Base-by-base conservation (phyloP, 306 rosid genomes). In the Corylus heterophylla region DNA sequence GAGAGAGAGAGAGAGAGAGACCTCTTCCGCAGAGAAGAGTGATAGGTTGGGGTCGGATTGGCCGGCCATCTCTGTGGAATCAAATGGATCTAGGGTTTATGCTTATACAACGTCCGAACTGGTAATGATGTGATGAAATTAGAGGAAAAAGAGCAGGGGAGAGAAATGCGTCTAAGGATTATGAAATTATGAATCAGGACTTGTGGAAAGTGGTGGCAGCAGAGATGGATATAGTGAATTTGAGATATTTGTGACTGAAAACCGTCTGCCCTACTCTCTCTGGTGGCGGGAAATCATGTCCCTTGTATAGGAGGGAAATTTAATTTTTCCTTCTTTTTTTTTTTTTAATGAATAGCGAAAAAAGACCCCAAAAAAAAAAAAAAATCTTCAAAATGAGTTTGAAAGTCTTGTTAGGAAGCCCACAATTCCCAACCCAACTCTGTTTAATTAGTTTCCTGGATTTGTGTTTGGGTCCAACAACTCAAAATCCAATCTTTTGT, bases 1-100 rank as follows among this genome's bases (percentile, higher is more conserved):
- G 71, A 56, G 69, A 74, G 49, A 55, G 62, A 55, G 27, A 27
- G 3, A 29, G 69, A 63, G 42, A 37, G 18, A 20, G n/a, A 86
- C 89, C 89, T 86, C 89, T 71, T 86, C 89, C 0, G 87, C 83
- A 52, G 83, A 83, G 47, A 86, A 86, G 66, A 83, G 49, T 3
- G 85, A 78, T 31, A 75, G 77, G 17, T 71, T 27, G 12, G 81
- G 81, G 51, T 86, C 85, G 29, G 85, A 80, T 72, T 86, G 89
- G 78, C 89, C 89, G 8, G 89, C 89, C 89, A 86, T 81, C 22
- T 71, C 76, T 39, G 29, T 10, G 20, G 7, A 12, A 39, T n/a
- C 27, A 3, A 42, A 18, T 67, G 27, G 72, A 67, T 18, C 25
- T 67, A 67, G 72, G 72, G 72, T 67, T 67, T 42, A 10, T 37